Conservation (phyloP, 306 rosid genomes). For the Benincasa hispida region DNA sequence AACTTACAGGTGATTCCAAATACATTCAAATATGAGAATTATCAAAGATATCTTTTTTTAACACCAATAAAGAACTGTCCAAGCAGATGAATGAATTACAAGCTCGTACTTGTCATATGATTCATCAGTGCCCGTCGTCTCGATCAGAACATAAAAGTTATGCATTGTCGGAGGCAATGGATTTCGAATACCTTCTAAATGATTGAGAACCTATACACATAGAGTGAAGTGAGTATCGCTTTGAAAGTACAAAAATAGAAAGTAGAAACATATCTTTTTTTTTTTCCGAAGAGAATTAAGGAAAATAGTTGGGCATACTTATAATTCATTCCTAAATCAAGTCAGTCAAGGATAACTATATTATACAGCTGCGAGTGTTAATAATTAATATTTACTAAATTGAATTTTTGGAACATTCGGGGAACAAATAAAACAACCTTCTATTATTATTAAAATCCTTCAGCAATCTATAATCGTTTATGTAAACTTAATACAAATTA, state of each 20-base stretch:
- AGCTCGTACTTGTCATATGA: constrained; percentile 50
- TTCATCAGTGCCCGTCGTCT: constrained; percentile 91
- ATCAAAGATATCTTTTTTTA: not conserved
- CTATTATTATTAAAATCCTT: not conserved
- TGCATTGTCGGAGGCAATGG: constrained; percentile 60
- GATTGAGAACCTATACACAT: constrained; percentile 50
- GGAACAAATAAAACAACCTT: not conserved
- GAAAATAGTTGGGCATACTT: not conserved
- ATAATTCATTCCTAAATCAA: not conserved
- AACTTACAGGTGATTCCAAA: not conserved
- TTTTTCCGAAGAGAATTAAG: no score
- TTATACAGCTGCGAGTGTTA: not conserved
- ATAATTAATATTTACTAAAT: not conserved
- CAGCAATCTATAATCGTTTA: not conserved
- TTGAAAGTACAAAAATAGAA: not conserved
- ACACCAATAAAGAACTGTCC: not conserved
- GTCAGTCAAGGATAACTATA: not conserved
- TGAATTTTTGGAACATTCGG: not conserved
- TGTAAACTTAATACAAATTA: not conserved
- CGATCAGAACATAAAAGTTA: constrained; percentile 76
- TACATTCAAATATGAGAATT: not conserved
- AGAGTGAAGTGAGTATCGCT: constrained; percentile 12
- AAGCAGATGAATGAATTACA: not conserved
- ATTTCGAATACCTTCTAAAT: constrained; percentile 78
- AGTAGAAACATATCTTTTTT: not conserved